These are phyloP conservation scores for Apiotrichum gracile DNA, from an alignment of 1,284 basidiomycete species.

Conservation along the genomic window DNA sequence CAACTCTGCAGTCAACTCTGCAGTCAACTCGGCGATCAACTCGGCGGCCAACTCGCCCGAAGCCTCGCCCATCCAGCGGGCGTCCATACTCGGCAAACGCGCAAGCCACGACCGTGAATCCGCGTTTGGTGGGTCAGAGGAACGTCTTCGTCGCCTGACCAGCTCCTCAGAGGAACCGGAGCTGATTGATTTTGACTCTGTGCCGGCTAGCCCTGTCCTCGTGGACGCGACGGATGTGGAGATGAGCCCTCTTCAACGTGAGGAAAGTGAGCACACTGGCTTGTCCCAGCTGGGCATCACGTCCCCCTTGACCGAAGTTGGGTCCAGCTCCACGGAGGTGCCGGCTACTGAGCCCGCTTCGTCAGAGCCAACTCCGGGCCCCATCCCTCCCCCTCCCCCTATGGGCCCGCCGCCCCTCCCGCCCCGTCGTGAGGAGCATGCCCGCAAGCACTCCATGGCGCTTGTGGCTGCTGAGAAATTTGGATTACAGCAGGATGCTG, in stretches of 20 bases:
- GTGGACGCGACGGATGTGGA: conserved; percentile 4
- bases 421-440: not conserved
- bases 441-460: conserved; percentile 10
- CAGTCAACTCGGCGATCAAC: conserved; percentile 6
- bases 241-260: not conserved
- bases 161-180: not conserved
- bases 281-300: conserved; percentile 11
- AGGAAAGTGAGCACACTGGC: conserved; percentile 7
- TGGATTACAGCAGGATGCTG: conserved; percentile 95
- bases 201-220: not conserved
- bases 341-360: not conserved
- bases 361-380: not conserved
- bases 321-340: not conserved
- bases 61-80: not conserved
- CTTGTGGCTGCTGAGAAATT: conserved; percentile 20
- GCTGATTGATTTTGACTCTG: conserved; percentile 11
- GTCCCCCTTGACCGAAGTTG: conserved; percentile 2
- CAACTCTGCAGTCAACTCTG: conserved; percentile 17
- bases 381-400: not conserved
- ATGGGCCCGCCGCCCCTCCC: conserved; percentile 6
- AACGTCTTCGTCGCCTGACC: conserved; percentile 11
- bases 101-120: conserved; percentile 39
- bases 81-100: conserved; percentile 36
- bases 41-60: not conserved
- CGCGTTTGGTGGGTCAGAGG: conserved; percentile 23